Evolutionary conservation across 2,329 filamentous ascomycete species (phyloP).

Genomic region (Stromatinia cepivora): DNA sequence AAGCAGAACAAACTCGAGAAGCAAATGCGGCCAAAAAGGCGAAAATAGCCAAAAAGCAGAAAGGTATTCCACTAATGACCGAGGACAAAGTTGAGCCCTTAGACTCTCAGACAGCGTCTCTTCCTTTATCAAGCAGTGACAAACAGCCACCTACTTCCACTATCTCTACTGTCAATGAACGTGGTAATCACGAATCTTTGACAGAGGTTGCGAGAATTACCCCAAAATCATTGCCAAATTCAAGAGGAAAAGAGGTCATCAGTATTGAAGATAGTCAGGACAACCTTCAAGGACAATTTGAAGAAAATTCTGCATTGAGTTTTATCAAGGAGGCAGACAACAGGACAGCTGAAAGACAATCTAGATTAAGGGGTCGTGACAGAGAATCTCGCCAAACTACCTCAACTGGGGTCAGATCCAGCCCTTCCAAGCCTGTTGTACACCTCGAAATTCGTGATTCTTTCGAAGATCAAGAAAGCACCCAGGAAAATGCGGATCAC

Average conservation of each 20-base stretch:
- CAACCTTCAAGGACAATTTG: neutral
- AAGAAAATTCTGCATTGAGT: neutral
- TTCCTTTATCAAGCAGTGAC: conserved; percentile 18
- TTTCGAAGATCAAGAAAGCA: conserved; percentile 3
- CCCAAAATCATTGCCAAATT: neutral
- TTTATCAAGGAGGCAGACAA: neutral
- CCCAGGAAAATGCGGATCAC: neutral
- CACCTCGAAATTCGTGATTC: conserved; percentile 10
- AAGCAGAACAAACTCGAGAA: conserved; percentile 51
- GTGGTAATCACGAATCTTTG: neutral
- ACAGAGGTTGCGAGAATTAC: neutral
- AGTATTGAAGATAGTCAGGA: conserved; percentile 19
- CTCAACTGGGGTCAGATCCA: neutral
- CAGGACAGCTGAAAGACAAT: neutral
- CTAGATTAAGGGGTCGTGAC: neutral
- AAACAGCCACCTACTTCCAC: neutral
- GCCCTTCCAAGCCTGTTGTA: neutral
- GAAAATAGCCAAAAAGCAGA: conserved; percentile 2
- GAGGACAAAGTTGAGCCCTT: neutral
- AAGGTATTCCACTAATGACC: neutral
- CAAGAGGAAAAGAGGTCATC: neutral
- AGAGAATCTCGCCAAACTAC: neutral
- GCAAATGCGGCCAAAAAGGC: neutral
- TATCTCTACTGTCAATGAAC: neutral
- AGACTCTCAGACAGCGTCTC: neutral